Evolutionary conservation across 1,284 basidiomycete species (phyloP), one percentile per base, ranked within the genome.

Genomic region (Austroboletus novae-zelandiae): DNA sequence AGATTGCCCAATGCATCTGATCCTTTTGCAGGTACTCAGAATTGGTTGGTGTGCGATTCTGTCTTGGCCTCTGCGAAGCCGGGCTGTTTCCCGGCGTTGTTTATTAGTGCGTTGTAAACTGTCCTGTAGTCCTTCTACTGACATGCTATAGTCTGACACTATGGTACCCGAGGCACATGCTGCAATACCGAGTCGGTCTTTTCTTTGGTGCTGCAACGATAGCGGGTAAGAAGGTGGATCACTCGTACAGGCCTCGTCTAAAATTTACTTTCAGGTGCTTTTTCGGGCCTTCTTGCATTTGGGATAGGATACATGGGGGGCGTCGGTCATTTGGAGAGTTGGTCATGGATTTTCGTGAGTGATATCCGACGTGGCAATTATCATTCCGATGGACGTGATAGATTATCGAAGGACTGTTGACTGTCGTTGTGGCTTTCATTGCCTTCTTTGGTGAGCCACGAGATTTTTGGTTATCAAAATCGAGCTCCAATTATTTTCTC

Each of bases 61-160:
- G 72, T 50, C 76, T 88, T 2, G 86, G 87, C 3, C 61, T 87
- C 0, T 77, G 84, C 0, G 86, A 89, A 64, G 81, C 84, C 5
- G 86, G 86, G 0, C 65, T 88, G 23, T 84, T 86, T 59, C 84
- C 84, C 7, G 83, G 85, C 17, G 81, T 85, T 6, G 77, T 79
- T 0, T 87, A 84, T 63, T 86, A 84, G 81, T 80, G 46, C 31
- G 73, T 60, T 23, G 18, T 34, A 15, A 23, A 17, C 23, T 31
- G 77, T 74, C 70, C 72, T 40, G 3, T 41, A 1, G 10, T 43
- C 20, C 11, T 7, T 13, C 20, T n/a, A 14, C 46, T 61, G 18
- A 64, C 18, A 1, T 36, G 3, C 5, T 9, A 9, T 27, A 66
- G 62, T 37, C 51, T 67, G 18, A 68, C 69, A 1, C 40, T 68